These are phyloP conservation scores for Sordaria brevicollis DNA, from an alignment of 495 filamentous ascomycete genomes.

Conservation along the genomic window DNA sequence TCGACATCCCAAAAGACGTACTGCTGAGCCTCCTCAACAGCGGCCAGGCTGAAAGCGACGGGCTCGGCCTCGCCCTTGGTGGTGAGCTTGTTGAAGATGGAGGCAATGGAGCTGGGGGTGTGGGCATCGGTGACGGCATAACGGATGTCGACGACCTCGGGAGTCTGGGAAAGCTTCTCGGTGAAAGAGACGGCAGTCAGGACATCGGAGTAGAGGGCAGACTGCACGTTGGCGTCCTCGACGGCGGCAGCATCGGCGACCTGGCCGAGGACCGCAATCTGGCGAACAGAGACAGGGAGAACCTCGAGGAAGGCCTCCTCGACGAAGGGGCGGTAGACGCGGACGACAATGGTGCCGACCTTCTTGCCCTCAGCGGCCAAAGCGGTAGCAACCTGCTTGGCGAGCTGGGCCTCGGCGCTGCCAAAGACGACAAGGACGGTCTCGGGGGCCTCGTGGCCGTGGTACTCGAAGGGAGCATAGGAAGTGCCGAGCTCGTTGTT, in stretches of 20 bases:
- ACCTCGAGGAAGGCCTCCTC: conserved; percentile 83
- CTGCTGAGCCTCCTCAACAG: conserved; percentile 50
- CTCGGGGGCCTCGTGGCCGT: conserved; percentile 68
- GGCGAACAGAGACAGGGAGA: conserved; percentile 64
- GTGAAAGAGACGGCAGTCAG: conserved; percentile 75
- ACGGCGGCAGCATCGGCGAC: conserved; percentile 41
- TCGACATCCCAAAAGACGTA: conserved; percentile 94
- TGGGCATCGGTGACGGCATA: conserved; percentile 73
- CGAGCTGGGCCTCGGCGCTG: conserved; percentile 76
- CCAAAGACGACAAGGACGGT: conserved; percentile 86
- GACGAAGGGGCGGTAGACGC: conserved; percentile 87
- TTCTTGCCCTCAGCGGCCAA: conserved; percentile 60
- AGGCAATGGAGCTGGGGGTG: conserved; percentile 58
- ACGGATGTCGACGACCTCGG: conserved; percentile 70
- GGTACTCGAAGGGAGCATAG: conserved; percentile 88
- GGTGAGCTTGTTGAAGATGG: conserved; percentile 52
- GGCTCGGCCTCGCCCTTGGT: conserved; percentile 45
- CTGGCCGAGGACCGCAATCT: conserved; percentile 59
- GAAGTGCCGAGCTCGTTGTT: conserved; percentile 90
- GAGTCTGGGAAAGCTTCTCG: conserved; percentile 46
- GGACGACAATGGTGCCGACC: conserved; percentile 81
- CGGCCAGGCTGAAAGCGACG: conserved; percentile 31
- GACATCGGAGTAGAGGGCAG: conserved; percentile 80
- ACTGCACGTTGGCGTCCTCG: conserved; percentile 62
- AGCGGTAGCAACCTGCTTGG: conserved; percentile 67